These are phyloP conservation scores for Colletotrichum sp. DNA, from an alignment of 2,329 filamentous ascomycete species.

Conservation along the genomic window DNA sequence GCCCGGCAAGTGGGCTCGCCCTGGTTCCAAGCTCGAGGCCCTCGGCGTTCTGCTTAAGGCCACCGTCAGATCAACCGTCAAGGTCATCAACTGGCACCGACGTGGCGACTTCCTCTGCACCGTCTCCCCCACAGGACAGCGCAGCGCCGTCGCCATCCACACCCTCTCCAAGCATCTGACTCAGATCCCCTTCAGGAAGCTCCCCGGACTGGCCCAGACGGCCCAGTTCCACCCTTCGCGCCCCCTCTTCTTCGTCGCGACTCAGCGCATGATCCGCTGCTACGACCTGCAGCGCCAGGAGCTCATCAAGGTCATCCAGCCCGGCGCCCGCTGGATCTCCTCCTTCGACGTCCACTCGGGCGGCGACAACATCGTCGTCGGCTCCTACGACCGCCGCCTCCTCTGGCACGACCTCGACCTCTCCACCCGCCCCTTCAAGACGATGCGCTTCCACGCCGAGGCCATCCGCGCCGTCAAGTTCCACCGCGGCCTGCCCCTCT, in stretches of 20 bases:
- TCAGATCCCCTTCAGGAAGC: conserved; percentile 86
- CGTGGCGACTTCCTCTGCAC: conserved; percentile 94
- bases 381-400: conserved; percentile 90
- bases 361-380: conserved; percentile 92
- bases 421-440: conserved; percentile 91
- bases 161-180: conserved; percentile 94
- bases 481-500: conserved; percentile 83
- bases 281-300: conserved; percentile 94
- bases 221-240: conserved; percentile 94
- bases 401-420: conserved; percentile 98
- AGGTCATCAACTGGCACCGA: conserved; percentile 92
- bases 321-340: conserved; percentile 91
- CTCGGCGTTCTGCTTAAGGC: conserved; percentile 81
- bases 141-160: conserved; percentile 88
- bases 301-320: conserved; percentile 90
- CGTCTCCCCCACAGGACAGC: conserved; percentile 80
- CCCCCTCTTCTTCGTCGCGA: conserved; percentile 94
- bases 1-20: conserved; percentile 83
- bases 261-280: conserved; percentile 88
- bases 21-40: conserved; percentile 74
- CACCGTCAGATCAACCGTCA: conserved; percentile 80
- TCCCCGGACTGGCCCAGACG: conserved; percentile 79
- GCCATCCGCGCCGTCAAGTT: conserved; percentile 90
- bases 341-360: conserved; percentile 92
- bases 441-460: conserved; percentile 90